Percentiles rank a stretch among this genome's conserved stretches.
These are phyloP conservation scores for Primulina eburnea DNA, from an alignment of 257 asterid genomes.

Conservation along the genomic window DNA sequence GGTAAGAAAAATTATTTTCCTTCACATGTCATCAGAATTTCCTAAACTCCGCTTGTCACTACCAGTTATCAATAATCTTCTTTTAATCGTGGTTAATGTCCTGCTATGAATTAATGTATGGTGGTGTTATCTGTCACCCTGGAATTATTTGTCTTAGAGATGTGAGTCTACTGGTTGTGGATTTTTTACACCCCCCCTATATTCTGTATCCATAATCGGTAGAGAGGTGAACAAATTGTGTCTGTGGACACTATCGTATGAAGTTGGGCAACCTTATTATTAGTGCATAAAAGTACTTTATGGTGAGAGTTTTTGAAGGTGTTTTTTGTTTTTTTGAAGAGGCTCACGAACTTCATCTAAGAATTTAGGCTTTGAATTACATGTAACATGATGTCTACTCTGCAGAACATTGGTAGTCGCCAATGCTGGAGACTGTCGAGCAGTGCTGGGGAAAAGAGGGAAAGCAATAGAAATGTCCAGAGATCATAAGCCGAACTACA, in stretches of 20 bases:
- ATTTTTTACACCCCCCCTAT: neutral
- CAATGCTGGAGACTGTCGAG: conserved; percentile 94
- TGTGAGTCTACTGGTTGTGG: neutral
- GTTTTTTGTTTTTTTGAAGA: neutral
- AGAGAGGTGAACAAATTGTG: neutral
- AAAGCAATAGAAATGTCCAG: conserved; percentile 78
- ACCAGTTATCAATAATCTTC: too few species aligned
- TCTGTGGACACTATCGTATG: neutral
- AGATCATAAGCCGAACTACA: conserved; percentile 79
- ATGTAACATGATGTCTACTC: conserved; percentile 14
- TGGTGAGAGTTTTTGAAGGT: neutral
- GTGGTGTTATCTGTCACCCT: neutral
- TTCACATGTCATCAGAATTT: conserved; percentile 8
- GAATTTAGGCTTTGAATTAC: neutral
- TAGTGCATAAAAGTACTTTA: neutral
- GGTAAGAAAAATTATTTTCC: conserved; percentile 32
- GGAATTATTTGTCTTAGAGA: neutral
- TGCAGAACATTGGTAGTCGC: conserved; percentile 78
- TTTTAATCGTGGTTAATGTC: neutral
- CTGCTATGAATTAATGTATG: neutral
- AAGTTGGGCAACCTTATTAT: neutral
- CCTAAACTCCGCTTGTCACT: neutral
- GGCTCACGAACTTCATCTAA: neutral
- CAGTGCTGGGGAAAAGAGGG: conserved; percentile 85
- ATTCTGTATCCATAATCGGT: neutral